Base-by-base conservation (phyloP, 202 grass and related monocot genomes). In the Setaria viridis region DNA sequence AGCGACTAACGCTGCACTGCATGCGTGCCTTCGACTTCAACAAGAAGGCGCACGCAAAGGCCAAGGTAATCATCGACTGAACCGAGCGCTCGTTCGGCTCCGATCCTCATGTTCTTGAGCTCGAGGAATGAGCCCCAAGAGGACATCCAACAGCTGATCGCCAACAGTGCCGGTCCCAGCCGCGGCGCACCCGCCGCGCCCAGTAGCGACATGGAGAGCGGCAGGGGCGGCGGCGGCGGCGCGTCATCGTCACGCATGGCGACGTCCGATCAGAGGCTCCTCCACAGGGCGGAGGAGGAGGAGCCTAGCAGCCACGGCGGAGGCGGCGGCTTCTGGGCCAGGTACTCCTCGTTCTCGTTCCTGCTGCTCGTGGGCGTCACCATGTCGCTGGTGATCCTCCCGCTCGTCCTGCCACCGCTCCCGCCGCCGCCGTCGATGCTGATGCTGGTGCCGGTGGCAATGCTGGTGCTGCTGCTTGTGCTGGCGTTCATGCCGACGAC, bases 401-500 rank as follows among this genome's bases (percentile, higher is more conserved):
- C 94, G 70, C 90, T 97, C 41, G 70, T 94, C 7, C 82, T 97
- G 29, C 94, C 94, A 8, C 94, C 94, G 16, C 86, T 97, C 64
- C 94, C 92, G 2, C 94, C 94, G 50, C 94, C 94, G 29, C 94
- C 94, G 55, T 80, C 86, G 46, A 78, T 97, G 75, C 82, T 97
- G 5, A 59, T 97, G 87, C 86, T 97, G 12, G 81, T 94, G 21
- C 94, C 92, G 11, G 76, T 94, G 43, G 88, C 88, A 77, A 97
- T 97, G 77, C 88, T 97, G 54, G 9, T 82, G 51, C n/a, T 97
- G 84, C 80, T 97, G 42, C 59, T 97, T 66, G 84, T 67, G 51
- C 56, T 97, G 49, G 94, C 94, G 30, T 91, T 97, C 84, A 94
- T 89, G 88, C 88, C 90, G 75, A 57, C 78, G 62, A 74, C 85